phyloP scores from a whole-genome alignment of 176 grass and related monocot genomes.

The Oryza nivara region DNA sequence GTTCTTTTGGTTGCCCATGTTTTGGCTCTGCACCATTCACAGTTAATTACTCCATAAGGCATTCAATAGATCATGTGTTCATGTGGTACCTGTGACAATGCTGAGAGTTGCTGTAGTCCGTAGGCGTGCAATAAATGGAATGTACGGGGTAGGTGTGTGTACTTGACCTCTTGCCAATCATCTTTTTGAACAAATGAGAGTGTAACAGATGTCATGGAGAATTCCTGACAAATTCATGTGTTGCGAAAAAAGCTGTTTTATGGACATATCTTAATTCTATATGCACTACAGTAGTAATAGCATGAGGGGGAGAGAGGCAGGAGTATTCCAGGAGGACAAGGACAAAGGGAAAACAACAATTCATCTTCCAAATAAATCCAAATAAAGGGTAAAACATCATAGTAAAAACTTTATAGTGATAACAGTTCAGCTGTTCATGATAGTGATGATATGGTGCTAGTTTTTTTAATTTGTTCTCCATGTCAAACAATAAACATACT shows the following conservation, averaged over 20 bases:
- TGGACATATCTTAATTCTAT: neutral
- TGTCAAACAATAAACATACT: conserved; percentile 4
- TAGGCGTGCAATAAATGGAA: conserved; percentile 39
- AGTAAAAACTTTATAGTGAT: neutral
- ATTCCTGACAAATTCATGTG: neutral
- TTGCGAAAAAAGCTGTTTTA: neutral
- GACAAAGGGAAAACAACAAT: neutral
- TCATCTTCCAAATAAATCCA: neutral
- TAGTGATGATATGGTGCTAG: neutral
- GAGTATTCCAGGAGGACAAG: conserved; percentile 1
- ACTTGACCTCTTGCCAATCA: neutral
- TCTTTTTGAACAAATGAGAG: neutral
- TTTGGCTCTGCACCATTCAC: conserved; percentile 21
- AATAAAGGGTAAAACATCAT: neutral
- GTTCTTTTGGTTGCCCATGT: conserved; percentile 23
- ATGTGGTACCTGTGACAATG: conserved; percentile 42
- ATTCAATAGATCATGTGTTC: conserved; percentile 55
- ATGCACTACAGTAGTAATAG: neutral
- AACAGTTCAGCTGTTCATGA: conserved; percentile 3
- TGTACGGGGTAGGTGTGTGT: conserved; percentile 4
- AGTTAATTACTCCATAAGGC: neutral
- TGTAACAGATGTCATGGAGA: neutral
- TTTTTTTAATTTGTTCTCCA: neutral
- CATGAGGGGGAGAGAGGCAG: neutral
- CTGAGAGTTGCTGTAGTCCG: conserved; percentile 3